Conservation (phyloP, 208 protist genomes). For the Trypanosomatidae sp. region DNA sequence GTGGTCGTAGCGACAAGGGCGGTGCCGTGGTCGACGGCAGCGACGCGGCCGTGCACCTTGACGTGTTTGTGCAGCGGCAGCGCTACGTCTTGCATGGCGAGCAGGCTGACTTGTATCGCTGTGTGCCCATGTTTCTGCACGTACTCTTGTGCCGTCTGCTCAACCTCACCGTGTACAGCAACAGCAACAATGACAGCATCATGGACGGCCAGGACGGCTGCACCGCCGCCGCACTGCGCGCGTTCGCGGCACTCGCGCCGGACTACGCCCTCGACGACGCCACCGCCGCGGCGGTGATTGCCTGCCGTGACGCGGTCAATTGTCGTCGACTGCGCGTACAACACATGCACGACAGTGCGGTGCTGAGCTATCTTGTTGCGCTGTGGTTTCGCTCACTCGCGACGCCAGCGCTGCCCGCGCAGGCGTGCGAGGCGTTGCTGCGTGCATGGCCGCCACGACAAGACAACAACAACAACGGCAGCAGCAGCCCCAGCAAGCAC, state of each 20-base stretch:
- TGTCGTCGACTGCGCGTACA: slow-evolving; percentile 45
- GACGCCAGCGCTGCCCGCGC: slow-evolving; percentile 33
- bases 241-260: slow-evolving; percentile 45
- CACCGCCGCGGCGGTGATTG: too few relatives aligned
- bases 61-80: slow-evolving; percentile 69
- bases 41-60: slow-evolving; percentile 56
- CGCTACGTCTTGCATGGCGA: slow-evolving; percentile 70
- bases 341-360: slow-evolving; percentile 27
- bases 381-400: slow-evolving; percentile 72
- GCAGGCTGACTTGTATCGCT: slow-evolving; percentile 55
- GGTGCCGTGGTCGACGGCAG: slow-evolving; percentile 64
- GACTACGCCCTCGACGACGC: slow-evolving; percentile 32
- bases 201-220: too few relatives aligned
- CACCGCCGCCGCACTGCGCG: too few relatives aligned
- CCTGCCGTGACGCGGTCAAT: slow-evolving; percentile 66
- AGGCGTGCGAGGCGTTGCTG: slow-evolving; percentile 46
- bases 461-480: too few relatives aligned
- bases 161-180: slow-evolving; percentile 52
- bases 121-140: slow-evolving; percentile 65
- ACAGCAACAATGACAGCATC: too few relatives aligned
- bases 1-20: too few relatives aligned
- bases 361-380: slow-evolving; percentile 63
- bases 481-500: too few relatives aligned
- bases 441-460: too few relatives aligned
- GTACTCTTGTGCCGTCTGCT: slow-evolving; percentile 57